Conservation (phyloP, 2,329 filamentous ascomycete genomes). For the Ampelomyces quisqualis region DNA sequence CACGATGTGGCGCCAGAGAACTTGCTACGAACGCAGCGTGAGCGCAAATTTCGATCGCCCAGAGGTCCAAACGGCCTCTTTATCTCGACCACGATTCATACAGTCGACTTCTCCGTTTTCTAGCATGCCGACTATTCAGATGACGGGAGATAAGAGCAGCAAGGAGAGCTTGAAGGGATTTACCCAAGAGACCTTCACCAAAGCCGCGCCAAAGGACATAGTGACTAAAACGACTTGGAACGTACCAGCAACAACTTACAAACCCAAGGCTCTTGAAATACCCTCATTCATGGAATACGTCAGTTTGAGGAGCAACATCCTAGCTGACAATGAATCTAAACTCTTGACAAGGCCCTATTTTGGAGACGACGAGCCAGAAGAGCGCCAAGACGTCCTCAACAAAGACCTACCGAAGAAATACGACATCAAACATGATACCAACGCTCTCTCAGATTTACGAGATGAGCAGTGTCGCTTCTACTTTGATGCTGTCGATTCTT, state of each 20-base stretch:
- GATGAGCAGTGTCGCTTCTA: constrained; percentile 42
- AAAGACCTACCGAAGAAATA: constrained; percentile 35
- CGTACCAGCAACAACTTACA: constrained; percentile 18
- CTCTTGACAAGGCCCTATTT: constrained; percentile 44
- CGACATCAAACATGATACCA: constrained; percentile 21
- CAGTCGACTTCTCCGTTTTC: constrained; percentile 28
- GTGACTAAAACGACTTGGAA: constrained; percentile 8
- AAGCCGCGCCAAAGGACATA: constrained; percentile 11
- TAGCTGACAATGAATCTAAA: constrained; percentile 45
- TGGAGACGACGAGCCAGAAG: constrained; percentile 25
- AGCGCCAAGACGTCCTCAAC: constrained; percentile 21
- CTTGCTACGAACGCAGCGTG: constrained; percentile 21
- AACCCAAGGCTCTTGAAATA: constrained; percentile 20
- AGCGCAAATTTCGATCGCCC: constrained; percentile 7
- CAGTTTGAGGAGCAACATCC: constrained; percentile 45
- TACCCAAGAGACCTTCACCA: constrained; percentile 21
- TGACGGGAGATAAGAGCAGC: constrained; percentile 6
- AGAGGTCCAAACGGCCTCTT: not conserved
- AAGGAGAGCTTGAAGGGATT: constrained; percentile 7
- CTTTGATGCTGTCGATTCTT: constrained; percentile 36
- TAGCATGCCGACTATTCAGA: constrained; percentile 20
- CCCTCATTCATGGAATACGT: constrained; percentile 48
- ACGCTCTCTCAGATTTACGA: constrained; percentile 34
- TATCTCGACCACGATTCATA: constrained; percentile 11
- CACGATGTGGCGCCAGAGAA: constrained; percentile 23